Evolutionary conservation across 169 alveolate genomes (phyloP).

Genomic region (Eimeria sp.): DNA sequence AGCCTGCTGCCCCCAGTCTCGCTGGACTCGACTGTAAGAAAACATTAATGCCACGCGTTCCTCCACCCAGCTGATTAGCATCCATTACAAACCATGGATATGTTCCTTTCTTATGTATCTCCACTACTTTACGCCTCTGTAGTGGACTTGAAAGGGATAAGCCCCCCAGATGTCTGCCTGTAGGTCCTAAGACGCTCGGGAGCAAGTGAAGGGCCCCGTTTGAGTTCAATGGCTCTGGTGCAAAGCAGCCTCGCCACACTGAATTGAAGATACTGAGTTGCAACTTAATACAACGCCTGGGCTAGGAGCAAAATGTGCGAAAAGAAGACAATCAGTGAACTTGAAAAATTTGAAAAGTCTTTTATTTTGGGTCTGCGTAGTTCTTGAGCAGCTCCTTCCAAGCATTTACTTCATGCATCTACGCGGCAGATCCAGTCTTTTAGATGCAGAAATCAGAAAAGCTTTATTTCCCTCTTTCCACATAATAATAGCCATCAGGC

Average conservation of each 20-base stretch:
- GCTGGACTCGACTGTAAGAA: too few relatives aligned
- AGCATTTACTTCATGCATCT: background rate
- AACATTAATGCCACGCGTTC: too few relatives aligned
- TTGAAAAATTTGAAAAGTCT: background rate
- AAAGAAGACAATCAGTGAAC: background rate
- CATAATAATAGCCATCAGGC: background rate
- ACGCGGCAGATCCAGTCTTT: background rate
- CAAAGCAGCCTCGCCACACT: background rate
- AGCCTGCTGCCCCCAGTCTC: too few relatives aligned
- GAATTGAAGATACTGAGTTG: background rate
- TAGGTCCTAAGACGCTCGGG: too few relatives aligned
- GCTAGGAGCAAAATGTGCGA: background rate
- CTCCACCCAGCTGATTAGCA: too few relatives aligned
- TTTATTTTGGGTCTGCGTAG: background rate
- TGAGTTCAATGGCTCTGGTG: background rate
- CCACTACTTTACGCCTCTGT: background rate
- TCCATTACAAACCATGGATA: too few relatives aligned
- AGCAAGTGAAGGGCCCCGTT: background rate
- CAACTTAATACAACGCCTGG: background rate
- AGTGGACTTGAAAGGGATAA: background rate
- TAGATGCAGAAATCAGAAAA: background rate
- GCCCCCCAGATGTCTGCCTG: too few relatives aligned
- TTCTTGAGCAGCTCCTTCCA: background rate
- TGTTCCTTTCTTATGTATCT: too few relatives aligned
- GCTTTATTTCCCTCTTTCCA: background rate